phyloP scores from a whole-genome alignment of 306 rosid species.

The Dryas drummondii region DNA sequence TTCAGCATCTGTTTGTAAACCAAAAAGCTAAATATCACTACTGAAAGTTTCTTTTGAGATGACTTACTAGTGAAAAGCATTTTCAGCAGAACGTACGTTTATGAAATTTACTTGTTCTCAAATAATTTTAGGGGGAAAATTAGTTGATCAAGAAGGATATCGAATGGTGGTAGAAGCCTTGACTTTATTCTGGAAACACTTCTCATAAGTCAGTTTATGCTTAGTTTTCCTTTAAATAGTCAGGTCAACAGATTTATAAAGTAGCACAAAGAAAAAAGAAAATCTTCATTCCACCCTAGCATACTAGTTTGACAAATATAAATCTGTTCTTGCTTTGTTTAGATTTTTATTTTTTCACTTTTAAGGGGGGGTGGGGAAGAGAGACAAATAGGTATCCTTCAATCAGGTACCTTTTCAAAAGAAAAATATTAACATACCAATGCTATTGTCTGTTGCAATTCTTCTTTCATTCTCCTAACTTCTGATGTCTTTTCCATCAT shows the following conservation, averaged over 20 bases:
- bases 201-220: neutral
- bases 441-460: constrained; percentile 50
- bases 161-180: neutral
- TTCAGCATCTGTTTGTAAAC: neutral
- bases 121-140: neutral
- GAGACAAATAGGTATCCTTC: constrained; percentile 8
- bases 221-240: neutral
- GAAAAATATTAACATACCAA: constrained; percentile 49
- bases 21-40: neutral
- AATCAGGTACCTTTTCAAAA: constrained; percentile 17
- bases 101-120: neutral
- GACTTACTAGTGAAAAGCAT: neutral
- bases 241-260: neutral
- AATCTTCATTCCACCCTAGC: neutral
- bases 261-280: neutral
- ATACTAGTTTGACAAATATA: no score
- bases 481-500: constrained; percentile 71
- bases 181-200: neutral
- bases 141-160: neutral
- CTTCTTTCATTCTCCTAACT: constrained; percentile 64
- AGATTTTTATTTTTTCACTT: neutral
- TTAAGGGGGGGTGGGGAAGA: neutral
- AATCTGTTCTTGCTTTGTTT: neutral
- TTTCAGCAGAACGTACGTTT: neutral
- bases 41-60: neutral